These are phyloP conservation scores for Tremella fuciformis DNA, from an alignment of 768 basidiomycete species.

Conservation along the genomic window DNA sequence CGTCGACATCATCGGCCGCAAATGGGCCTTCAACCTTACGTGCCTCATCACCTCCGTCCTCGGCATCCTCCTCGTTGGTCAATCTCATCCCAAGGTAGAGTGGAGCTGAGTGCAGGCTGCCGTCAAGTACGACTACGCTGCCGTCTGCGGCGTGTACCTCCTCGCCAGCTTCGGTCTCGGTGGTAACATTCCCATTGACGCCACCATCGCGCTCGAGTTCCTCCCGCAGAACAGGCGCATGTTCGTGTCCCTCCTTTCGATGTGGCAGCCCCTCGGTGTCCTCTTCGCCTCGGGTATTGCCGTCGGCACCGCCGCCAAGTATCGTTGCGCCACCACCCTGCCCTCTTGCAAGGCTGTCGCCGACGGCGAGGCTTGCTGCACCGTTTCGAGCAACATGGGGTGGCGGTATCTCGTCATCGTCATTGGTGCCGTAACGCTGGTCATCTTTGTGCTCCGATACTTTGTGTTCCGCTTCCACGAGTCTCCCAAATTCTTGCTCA, in stretches of 20 bases:
- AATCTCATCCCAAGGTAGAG: neutral
- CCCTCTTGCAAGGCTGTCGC: constrained; percentile 34
- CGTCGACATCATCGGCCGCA: constrained; percentile 49
- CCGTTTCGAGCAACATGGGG: constrained; percentile 59
- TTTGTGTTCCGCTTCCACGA: constrained; percentile 62
- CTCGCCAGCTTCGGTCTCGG: constrained; percentile 48
- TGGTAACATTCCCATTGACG: constrained; percentile 53
- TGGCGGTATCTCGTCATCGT: constrained; percentile 63
- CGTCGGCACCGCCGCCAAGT: constrained; percentile 61
- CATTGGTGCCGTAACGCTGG: constrained; percentile 55
- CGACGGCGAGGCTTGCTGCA: constrained; percentile 54
- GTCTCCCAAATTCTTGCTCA: constrained; percentile 63
- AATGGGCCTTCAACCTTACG: constrained; percentile 53
- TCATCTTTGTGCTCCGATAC: constrained; percentile 61
- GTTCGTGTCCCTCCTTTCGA: constrained; percentile 59
- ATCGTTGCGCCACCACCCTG: constrained; percentile 54
- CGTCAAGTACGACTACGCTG: constrained; percentile 48
- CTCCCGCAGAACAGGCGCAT: constrained; percentile 48
- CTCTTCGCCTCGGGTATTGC: constrained; percentile 59
- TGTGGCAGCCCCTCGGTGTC: constrained; percentile 55
- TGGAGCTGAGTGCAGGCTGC: constrained; percentile 23
- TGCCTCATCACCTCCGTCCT: constrained; percentile 52
- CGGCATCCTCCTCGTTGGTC: constrained; percentile 24
- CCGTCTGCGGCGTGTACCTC: constrained; percentile 48
- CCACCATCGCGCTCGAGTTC: constrained; percentile 50